Evolutionary conservation across 2,329 filamentous ascomycete genomes (phyloP).

Genomic region (Tothia fuscella): DNA sequence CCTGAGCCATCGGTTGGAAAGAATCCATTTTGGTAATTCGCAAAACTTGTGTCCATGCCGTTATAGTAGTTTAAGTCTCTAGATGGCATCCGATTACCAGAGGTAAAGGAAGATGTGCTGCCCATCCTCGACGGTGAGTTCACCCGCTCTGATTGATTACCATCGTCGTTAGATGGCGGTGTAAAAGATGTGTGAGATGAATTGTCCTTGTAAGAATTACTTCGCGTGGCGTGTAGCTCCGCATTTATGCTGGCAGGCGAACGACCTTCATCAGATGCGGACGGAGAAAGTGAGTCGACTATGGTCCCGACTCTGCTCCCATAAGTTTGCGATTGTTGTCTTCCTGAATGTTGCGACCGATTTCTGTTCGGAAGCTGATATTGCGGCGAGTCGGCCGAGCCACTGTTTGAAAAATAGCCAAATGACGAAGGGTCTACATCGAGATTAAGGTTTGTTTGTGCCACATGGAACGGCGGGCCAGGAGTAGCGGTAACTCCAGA

Average conservation of each 20-base stretch:
- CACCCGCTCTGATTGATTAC: no score
- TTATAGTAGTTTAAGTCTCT: no score
- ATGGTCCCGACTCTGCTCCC: constrained; percentile 9
- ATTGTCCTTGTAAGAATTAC: constrained; percentile 5
- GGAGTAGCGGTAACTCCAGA: constrained; percentile 11
- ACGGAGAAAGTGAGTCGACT: constrained; percentile 19
- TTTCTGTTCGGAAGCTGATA: constrained; percentile 6
- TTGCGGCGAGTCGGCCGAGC: background rate
- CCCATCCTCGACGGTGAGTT: background rate
- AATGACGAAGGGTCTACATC: constrained; percentile 13
- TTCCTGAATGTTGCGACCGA: background rate
- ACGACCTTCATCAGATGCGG: constrained; percentile 9
- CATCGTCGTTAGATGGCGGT: constrained; percentile 4
- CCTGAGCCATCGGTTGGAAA: background rate
- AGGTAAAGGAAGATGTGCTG: background rate
- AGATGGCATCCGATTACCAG: background rate
- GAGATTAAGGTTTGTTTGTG: constrained; percentile 17
- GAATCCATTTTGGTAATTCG: constrained; percentile 1
- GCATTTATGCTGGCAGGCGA: constrained; percentile 16
- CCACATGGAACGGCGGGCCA: constrained; percentile 19
- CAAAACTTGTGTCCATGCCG: constrained; percentile 4
- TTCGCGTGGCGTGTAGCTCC: background rate
- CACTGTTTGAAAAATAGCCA: constrained; percentile 7
- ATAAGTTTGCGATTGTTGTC: background rate
- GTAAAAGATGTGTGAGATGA: constrained; percentile 12